A percentile compares a stretch with the other conserved stretches of the same genome.
Evolutionary conservation across 2,329 filamentous ascomycete species (phyloP).

Genomic region (Cladophialophora yegresii): DNA sequence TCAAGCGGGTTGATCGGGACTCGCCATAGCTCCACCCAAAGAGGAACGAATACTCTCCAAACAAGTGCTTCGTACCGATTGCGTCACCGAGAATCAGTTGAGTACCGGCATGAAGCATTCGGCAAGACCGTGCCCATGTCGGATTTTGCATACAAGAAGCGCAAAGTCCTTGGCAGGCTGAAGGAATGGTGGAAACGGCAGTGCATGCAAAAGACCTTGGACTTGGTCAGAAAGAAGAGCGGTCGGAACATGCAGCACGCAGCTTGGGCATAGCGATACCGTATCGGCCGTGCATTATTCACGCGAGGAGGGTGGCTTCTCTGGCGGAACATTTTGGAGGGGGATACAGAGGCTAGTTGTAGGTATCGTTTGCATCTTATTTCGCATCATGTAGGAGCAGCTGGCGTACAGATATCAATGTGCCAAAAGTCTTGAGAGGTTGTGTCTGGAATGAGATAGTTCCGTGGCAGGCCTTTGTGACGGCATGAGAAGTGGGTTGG

Average conservation of each 20-base stretch:
- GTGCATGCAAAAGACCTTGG: constrained; percentile 29
- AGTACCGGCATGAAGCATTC: constrained; percentile 19
- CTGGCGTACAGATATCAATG: not conserved
- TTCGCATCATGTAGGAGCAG: not conserved
- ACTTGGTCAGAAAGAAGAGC: constrained; percentile 23
- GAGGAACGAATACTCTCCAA: constrained; percentile 4
- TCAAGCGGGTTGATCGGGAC: constrained; percentile 23
- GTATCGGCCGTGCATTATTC: not conserved
- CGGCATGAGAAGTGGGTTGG: not conserved
- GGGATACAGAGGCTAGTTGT: not conserved
- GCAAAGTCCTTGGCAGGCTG: constrained; percentile 33
- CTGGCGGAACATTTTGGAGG: not conserved
- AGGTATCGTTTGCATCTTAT: constrained; percentile 6
- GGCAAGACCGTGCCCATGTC: constrained; percentile 33
- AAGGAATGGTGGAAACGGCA: constrained; percentile 36
- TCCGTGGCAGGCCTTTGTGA: not conserved
- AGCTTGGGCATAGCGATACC: constrained; percentile 17
- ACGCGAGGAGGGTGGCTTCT: not conserved
- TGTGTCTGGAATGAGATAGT: not conserved
- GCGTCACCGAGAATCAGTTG: constrained; percentile 22
- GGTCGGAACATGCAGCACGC: constrained; percentile 11
- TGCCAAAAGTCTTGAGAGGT: not conserved
- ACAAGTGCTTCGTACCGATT: constrained; percentile 23
- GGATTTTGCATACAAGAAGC: constrained; percentile 36
- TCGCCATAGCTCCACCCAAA: constrained; percentile 16